Evolutionary conservation across 768 basidiomycete genomes (phyloP).

Genomic region (Lentinula raphanica): DNA sequence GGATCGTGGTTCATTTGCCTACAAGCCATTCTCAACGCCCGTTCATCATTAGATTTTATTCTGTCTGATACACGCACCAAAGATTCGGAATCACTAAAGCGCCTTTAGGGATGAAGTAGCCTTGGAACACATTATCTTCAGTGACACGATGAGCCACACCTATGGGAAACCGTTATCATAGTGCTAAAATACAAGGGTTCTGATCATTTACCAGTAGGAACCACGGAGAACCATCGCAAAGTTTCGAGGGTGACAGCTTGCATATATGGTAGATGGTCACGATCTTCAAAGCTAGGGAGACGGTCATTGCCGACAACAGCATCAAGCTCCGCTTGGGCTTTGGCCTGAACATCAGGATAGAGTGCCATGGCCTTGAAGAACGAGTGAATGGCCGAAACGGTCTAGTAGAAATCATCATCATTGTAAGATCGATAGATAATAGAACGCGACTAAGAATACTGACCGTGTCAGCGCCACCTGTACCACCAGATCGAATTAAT

Average conservation of each 20-base stretch:
- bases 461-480: conserved; percentile 25
- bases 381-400: conserved; percentile 19
- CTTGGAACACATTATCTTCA: conserved; percentile 25
- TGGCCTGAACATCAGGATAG: conserved; percentile 4
- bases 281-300: conserved; percentile 6
- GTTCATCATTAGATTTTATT: neutral
- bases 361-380: conserved; percentile 26
- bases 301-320: conserved; percentile 4
- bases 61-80: neutral
- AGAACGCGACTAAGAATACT: neutral
- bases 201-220: conserved; percentile 1
- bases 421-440: neutral
- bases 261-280: conserved; percentile 5
- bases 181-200: neutral
- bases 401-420: conserved; percentile 13
- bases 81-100: conserved; percentile 3
- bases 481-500: neutral
- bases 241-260: conserved; percentile 4
- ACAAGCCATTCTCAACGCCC: neutral
- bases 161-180: neutral
- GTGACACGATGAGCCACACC: conserved; percentile 9
- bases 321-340: conserved; percentile 5
- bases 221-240: conserved; percentile 3
- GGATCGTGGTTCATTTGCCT: conserved; percentile 8
- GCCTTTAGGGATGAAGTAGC: conserved; percentile 11